A percentile compares a stretch with the other conserved stretches of the same genome.
These are phyloP conservation scores for Aureobasidium lini DNA, from an alignment of 2,329 filamentous ascomycete genomes.

Conservation along the genomic window DNA sequence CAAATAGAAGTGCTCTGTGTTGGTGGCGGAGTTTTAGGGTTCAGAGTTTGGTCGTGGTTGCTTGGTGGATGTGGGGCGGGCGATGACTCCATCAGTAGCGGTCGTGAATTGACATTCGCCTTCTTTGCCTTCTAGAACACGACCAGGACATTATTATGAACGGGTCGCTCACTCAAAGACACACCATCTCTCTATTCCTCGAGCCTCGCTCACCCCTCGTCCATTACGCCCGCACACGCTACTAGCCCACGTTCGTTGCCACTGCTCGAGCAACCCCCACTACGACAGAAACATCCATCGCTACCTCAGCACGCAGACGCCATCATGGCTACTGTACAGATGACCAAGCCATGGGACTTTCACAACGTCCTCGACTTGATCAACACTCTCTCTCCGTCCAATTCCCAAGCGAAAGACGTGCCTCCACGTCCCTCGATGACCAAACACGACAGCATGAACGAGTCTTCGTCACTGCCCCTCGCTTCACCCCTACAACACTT, in stretches of 20 bases:
- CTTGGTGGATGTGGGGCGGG: not conserved
- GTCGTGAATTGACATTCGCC: not conserved
- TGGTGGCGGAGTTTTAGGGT: not conserved
- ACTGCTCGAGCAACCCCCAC: not conserved
- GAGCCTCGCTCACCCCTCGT: not conserved
- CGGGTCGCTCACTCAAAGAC: not conserved
- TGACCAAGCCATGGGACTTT: slow-evolving; percentile 38
- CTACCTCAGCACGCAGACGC: not conserved
- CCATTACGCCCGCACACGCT: not conserved
- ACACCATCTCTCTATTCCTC: not conserved
- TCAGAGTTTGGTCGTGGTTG: not conserved
- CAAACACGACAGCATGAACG: slow-evolving; percentile 2
- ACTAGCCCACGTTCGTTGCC: slow-evolving; percentile 1
- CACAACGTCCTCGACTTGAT: slow-evolving; percentile 38
- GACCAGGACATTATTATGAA: slow-evolving; percentile 1
- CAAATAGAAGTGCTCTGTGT: not conserved
- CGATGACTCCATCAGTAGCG: slow-evolving; percentile 6
- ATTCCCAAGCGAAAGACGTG: not conserved
- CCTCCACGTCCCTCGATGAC: slow-evolving; percentile 6
- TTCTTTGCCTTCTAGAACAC: not conserved
- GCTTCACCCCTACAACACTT: slow-evolving; percentile 1
- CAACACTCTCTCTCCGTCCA: slow-evolving; percentile 21
- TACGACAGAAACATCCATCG: not conserved
- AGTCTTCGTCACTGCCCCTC: slow-evolving; percentile 1
- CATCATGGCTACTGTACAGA: slow-evolving; percentile 25